Percentiles rank a stretch among this genome's conserved stretches.
phyloP scores from a whole-genome alignment of 2,329 filamentous ascomycete genomes.

The Fusarium pilosicola region DNA sequence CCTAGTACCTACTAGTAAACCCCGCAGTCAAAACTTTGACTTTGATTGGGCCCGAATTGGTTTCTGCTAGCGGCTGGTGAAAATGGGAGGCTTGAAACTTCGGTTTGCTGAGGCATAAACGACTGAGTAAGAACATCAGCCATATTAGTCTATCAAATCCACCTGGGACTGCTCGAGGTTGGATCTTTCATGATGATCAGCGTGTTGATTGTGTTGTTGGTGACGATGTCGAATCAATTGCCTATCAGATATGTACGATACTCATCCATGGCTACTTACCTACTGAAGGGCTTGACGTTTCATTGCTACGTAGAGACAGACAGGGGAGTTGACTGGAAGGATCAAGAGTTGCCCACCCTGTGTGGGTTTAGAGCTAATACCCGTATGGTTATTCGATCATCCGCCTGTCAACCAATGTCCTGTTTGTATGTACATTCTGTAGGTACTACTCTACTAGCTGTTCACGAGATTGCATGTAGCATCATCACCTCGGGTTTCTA shows the following conservation, averaged over 20 bases:
- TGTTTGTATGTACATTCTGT: not conserved
- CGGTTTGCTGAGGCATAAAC: constrained; percentile 32
- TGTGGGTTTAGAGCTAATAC: not conserved
- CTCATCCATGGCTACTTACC: constrained; percentile 5
- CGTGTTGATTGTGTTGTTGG: not conserved
- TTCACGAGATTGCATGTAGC: constrained; percentile 4
- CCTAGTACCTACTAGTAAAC: too few relatives aligned
- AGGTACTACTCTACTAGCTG: not conserved
- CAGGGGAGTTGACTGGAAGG: constrained; percentile 1
- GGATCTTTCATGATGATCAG: constrained; percentile 32
- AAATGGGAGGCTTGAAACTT: not conserved
- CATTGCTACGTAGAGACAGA: not conserved
- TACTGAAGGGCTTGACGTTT: constrained; percentile 4
- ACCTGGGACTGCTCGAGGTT: not conserved
- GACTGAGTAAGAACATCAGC: constrained; percentile 10
- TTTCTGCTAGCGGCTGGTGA: constrained; percentile 11
- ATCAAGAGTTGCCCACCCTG: constrained; percentile 24
- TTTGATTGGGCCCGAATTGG: constrained; percentile 6
- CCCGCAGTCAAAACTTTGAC: constrained; percentile 41
- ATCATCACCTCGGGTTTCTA: constrained; percentile 11
- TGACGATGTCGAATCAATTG: constrained; percentile 1
- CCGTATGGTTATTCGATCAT: constrained; percentile 16
- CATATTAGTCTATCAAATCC: constrained; percentile 30
- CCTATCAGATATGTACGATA: constrained; percentile 4
- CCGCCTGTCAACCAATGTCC: constrained; percentile 4